phyloP scores from a whole-genome alignment of 495 filamentous ascomycete genomes.

The Daldinia loculata region DNA sequence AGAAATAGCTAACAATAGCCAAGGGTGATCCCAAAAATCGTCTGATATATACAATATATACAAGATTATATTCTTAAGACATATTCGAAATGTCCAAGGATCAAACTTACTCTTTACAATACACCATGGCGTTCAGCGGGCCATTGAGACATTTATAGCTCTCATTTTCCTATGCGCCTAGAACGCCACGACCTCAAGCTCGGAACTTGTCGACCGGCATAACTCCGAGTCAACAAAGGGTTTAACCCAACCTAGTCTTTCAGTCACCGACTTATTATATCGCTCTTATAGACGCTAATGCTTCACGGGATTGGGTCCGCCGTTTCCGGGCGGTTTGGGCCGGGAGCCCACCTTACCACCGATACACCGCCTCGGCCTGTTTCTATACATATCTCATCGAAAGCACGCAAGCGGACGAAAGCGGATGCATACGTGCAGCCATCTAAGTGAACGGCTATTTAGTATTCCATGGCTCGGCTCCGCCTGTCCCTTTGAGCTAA shows the following conservation, averaged over 20 bases:
- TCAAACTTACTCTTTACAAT: background rate
- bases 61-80: background rate
- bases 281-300: background rate
- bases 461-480: slow-evolving; percentile 6
- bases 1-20: background rate
- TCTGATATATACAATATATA: background rate
- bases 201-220: background rate
- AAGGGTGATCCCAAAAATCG: background rate
- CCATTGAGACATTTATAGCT: background rate
- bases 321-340: background rate
- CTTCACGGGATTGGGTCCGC: background rate
- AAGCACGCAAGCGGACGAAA: background rate
- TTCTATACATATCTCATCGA: background rate
- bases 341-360: background rate
- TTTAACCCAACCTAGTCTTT: background rate
- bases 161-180: background rate
- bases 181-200: background rate
- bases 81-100: background rate
- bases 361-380: slow-evolving; percentile 13
- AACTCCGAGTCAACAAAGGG: background rate
- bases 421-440: background rate
- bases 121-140: background rate
- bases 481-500: slow-evolving; percentile 21
- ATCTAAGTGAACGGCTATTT: background rate
- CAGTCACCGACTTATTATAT: background rate